Evolutionary conservation across 2,329 filamentous ascomycete species (phyloP), one percentile per base, ranked within the genome.

Genomic region (Phaeophleospora eucalypticola): DNA sequence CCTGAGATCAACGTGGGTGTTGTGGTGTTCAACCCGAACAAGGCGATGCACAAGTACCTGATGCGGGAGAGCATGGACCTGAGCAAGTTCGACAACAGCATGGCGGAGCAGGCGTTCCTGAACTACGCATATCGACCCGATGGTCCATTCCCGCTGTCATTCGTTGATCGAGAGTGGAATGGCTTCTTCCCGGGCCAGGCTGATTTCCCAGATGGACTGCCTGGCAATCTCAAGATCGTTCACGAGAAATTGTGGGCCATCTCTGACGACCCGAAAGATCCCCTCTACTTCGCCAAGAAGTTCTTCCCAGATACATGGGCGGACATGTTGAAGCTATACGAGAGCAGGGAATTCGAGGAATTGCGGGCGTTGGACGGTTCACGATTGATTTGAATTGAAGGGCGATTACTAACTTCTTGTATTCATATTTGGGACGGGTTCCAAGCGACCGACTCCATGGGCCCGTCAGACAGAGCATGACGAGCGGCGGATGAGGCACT

Each of bases 1-100:
- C 47, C 54, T 34, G 48, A 52, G 20, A 47, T 57, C 44, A 57
- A 57, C 34, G 54, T 52, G 10, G 54, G 54, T n/a, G 52, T 57
- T 7, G 43, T 54, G 17, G 54, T 57, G 8, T 47, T 57, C 41
- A 45, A 45, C 10, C 54, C 54, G 15, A 54, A 57, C 45, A 38
- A 45, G 18, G 54, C 51, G 8, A 57, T 57, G 54, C 54, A 54
- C 21, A 41, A 35, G 18, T 44, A 49, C n/a, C 45, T 57, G 12
- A 33, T 54, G 9, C 51, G 54, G 16, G 51, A 52, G 33, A 44
- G 42, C 15, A 41, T 24, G 33, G 42, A 49, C 32, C 48, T 35
- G 12, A 46, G 52, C 24, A 52, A 57, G 15, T 57, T 48, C 42
- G 54, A 57, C 20, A 51, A 48, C 27, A 45, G 43, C 27, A 53